Evolutionary conservation across 305 asterid species (phyloP).

Genomic region (Salvia sclarea): DNA sequence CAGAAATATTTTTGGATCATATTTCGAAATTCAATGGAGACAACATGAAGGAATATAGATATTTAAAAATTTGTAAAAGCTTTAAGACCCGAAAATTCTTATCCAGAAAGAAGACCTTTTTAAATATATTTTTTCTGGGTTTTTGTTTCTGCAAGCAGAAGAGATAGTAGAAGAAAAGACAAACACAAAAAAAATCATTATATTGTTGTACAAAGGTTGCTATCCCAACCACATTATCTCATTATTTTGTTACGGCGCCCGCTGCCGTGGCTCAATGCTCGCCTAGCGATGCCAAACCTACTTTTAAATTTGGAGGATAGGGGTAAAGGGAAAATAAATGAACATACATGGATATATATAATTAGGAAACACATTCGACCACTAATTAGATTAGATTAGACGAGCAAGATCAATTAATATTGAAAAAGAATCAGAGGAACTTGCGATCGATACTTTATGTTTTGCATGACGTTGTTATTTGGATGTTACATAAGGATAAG

Average conservation of each 20-base stretch:
- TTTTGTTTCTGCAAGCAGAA: not conserved
- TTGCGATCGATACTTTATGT: no score
- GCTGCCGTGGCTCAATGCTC: constrained; percentile 17
- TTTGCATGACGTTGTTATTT: no score
- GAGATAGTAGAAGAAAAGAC: constrained; percentile 9
- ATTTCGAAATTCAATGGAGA: not conserved
- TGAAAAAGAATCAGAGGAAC: no score
- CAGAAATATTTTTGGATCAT: not conserved
- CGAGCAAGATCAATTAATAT: no score
- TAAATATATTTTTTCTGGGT: not conserved
- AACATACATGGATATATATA: no score
- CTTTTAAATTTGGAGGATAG: not conserved
- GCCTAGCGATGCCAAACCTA: constrained; percentile 3
- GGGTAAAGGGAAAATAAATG: no score
- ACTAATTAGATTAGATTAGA: no score
- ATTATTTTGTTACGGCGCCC: not conserved
- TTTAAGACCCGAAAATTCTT: constrained; percentile 1
- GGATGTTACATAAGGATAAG: no score
- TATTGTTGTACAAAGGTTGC: no score
- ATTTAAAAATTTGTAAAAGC: not conserved
- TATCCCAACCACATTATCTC: not conserved
- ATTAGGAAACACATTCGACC: no score
- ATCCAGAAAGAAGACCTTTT: constrained; percentile 2
- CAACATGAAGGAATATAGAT: not conserved
- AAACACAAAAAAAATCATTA: constrained; percentile 16